Evolutionary conservation across 2,329 filamentous ascomycete species (phyloP).

Genomic region (Penicillium italicum): DNA sequence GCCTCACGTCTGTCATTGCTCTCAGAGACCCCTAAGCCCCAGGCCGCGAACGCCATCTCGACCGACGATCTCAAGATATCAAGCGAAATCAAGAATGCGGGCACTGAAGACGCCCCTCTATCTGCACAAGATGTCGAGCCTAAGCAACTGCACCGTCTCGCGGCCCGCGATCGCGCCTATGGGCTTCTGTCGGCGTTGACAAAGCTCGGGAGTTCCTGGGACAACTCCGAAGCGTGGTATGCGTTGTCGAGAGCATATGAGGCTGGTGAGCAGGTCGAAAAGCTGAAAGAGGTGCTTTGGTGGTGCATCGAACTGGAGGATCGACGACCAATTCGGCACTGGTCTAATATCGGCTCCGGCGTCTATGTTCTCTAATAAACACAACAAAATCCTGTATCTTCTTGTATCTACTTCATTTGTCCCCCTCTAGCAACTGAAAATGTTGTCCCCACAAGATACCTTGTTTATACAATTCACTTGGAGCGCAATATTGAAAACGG

Average conservation of each 20-base stretch:
- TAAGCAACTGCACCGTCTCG: slow-evolving; percentile 74
- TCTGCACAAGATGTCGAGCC: slow-evolving; percentile 50
- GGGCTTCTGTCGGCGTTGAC: slow-evolving; percentile 77
- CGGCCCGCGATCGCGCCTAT: slow-evolving; percentile 83
- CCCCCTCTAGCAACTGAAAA: slow-evolving; percentile 3
- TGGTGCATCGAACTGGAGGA: slow-evolving; percentile 97
- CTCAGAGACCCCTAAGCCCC: slow-evolving; percentile 21
- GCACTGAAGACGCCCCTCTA: slow-evolving; percentile 2
- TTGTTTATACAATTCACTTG: slow-evolving; percentile 19
- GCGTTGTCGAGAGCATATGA: slow-evolving; percentile 83
- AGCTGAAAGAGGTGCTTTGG: slow-evolving; percentile 90
- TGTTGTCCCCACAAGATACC: slow-evolving; percentile 25
- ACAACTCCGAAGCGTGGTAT: slow-evolving; percentile 90
- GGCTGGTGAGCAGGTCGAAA: slow-evolving; percentile 76
- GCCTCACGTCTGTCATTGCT: slow-evolving; percentile 26
- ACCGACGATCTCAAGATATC: slow-evolving; percentile 20
- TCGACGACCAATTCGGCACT: slow-evolving; percentile 70
- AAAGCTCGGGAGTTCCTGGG: slow-evolving; percentile 83
- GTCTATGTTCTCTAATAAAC: slow-evolving; percentile 59
- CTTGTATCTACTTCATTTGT: slow-evolving; percentile 21
- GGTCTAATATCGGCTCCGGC: slow-evolving; percentile 66
- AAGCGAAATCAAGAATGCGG: slow-evolving; percentile 3
- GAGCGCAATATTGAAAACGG: slow-evolving; percentile 14
- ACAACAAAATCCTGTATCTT: slow-evolving; percentile 14
- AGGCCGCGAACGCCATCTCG: slow-evolving; percentile 20